Evolutionary conservation across 495 filamentous ascomycete genomes (phyloP), one percentile per base, ranked within the genome.

Genomic region (Xylaria sp.): DNA sequence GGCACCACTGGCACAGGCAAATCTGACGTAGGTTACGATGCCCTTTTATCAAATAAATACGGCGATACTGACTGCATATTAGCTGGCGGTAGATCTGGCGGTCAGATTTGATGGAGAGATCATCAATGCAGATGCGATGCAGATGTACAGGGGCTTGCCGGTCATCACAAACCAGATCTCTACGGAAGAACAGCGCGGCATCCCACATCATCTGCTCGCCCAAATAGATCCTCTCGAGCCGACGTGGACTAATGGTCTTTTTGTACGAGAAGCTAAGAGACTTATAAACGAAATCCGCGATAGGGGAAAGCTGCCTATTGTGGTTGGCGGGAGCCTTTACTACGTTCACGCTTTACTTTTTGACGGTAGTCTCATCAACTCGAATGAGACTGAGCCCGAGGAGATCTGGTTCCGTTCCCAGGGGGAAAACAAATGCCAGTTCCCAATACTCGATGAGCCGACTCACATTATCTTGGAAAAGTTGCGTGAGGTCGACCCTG

Each of bases 121-220:
- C 65, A 93, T 99, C 84, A 99, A 99, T 78, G 94, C 92, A 62
- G 97, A 99, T 83, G 96, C 96, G n/a, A 96, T 99, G 93, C 97
- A 98, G 79, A 91, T 99, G 87, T 99, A 99, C 76, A 85, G 89
- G 43, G 97, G 95, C 11, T 84, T 99, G 24, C 94, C 96, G 1
- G 92, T 98, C 72, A 95, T 98, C 67, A 99, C 97, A 21, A 99
- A 99, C 80, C 95, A 98, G 77, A 90, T 97, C 71, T 85, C 92
- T 0, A 55, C 77, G 15, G 86, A 88, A 31, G 95, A 99, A 77
- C 90, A 90, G 77, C 87, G 91, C 70, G 93, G 91, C 29, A 86
- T 99, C 40, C 92, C 92, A 21, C 97, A 99, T 78, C 95, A 99
- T 82, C 83, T 98, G 14, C 85, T 99, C 3, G 92, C 92, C 44